Base-by-base conservation (phyloP, 1,139 yeast genomes). In the Pichia sp. region DNA sequence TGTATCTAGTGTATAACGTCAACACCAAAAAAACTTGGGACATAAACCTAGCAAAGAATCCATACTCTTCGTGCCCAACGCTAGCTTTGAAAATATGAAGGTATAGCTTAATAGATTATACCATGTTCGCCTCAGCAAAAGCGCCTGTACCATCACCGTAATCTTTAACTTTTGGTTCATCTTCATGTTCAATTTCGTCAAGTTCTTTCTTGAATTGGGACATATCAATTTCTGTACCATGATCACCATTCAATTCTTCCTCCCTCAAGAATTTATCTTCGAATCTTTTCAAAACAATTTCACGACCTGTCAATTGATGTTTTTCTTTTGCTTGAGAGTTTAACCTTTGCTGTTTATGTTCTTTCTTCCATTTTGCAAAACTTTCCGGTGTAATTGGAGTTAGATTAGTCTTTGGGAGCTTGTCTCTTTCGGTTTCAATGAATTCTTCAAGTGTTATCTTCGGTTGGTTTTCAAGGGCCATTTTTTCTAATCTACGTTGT, bases 401-500 rank as follows among this genome's bases (percentile, higher is more conserved):
- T 60, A 89, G 75, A 42, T 79, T 75, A 47, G 76, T 69, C 63
- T 73, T 82, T 57, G 95, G 95, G 61, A 94, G 72, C 61, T 81
- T 82, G 53, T 80, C 84, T 68, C 97, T 82, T 68, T 92, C 98
- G 48, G 94, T 79, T 63, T 94, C 98, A 54, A 94, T 79, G 64
- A 92, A 92, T 53, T 94, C 98, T 67, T 94, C 99, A 57, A 94
- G 72, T 1, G 97, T 87, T 59, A 94, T 86, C 70, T 84, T 82
- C 45, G 96, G 96, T 59, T 87, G 89, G 49, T 78, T 73, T 42
- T 89, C 97, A 30, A 80, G 78, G 23, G 95, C 96, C 64, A 83
- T 73, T 61, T 82, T 83, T 66, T 92, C 98, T 60, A 89, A 69
- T 61, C 90, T 78, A 73, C 86, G 83, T 65, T 94, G 96, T 64